Evolutionary conservation across 768 basidiomycete genomes (phyloP).

Genomic region (Collybia mongolica): DNA sequence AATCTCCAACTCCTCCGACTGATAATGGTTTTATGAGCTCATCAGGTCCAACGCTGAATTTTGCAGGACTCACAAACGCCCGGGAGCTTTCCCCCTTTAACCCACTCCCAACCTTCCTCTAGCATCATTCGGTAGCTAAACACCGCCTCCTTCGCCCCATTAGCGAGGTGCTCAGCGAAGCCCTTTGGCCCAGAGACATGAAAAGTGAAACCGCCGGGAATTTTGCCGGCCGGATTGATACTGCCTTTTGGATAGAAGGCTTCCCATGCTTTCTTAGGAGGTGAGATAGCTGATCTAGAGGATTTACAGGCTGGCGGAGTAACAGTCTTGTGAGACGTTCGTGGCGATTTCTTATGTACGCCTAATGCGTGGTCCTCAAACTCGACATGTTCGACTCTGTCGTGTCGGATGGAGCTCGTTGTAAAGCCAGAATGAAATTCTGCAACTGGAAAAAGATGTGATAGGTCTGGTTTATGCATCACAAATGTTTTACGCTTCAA

Average conservation of each 20-base stretch:
- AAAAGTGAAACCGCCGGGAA: constrained; percentile 69
- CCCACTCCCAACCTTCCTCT: constrained; percentile 60
- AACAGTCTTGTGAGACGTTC: constrained; percentile 31
- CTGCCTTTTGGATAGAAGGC: constrained; percentile 60
- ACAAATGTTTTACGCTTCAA: too few species aligned
- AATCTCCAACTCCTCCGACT: constrained; percentile 58
- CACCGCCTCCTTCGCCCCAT: constrained; percentile 50
- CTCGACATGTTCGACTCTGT: constrained; percentile 21
- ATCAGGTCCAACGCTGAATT: too few species aligned
- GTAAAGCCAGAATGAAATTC: constrained; percentile 40
- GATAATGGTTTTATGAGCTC: not conserved
- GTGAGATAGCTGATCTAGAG: constrained; percentile 5
- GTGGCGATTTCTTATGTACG: constrained; percentile 44
- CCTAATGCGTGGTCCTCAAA: constrained; percentile 45
- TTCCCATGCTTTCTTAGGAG: constrained; percentile 50
- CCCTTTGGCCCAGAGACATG: constrained; percentile 56
- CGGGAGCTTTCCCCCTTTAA: constrained; percentile 76
- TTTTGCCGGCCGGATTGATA: constrained; percentile 50
- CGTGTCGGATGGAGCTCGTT: constrained; percentile 28
- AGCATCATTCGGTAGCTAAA: constrained; percentile 71
- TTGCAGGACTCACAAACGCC: constrained; percentile 53
- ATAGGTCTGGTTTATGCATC: not conserved
- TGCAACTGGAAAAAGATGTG: constrained; percentile 23
- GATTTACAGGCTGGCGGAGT: constrained; percentile 22
- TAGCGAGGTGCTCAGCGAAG: constrained; percentile 35